Conservation (phyloP, 805 yeast species). For the Ogataea methanolica region DNA sequence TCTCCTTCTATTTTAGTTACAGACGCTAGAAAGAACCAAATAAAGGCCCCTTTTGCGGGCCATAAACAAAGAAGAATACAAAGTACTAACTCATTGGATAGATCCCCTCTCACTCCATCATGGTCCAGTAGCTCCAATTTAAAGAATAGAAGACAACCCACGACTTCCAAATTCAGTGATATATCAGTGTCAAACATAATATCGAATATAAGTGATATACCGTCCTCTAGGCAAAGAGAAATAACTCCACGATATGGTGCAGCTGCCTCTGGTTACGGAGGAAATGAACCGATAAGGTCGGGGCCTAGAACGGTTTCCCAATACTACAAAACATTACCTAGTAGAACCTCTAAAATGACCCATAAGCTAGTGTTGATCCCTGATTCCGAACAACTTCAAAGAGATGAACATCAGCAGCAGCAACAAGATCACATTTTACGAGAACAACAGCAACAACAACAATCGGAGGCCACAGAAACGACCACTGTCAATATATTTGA, state of each 20-base stretch:
- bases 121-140: constrained; percentile 9
- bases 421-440: constrained; percentile 1
- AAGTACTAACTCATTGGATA: constrained; percentile 13
- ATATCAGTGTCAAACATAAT: constrained; percentile 79
- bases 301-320: constrained; percentile 37
- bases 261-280: constrained; percentile 9
- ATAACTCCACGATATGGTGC: constrained; percentile 16
- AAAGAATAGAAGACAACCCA: constrained; percentile 15
- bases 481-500: constrained; percentile 33
- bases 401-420: neutral
- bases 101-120: constrained; percentile 7
- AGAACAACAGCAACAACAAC: constrained; percentile 9
- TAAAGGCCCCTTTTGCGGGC: constrained; percentile 78
- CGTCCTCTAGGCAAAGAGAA: constrained; percentile 55
- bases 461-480: constrained; percentile 25
- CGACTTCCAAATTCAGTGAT: constrained; percentile 52
- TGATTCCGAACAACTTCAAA: constrained; percentile 34
- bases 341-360: constrained; percentile 80
- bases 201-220: constrained; percentile 79
- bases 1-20: constrained; percentile 94
- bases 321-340: constrained; percentile 51
- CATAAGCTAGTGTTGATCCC: constrained; percentile 88
- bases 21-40: constrained; percentile 61
- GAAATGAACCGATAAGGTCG: constrained; percentile 12
- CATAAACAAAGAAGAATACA: constrained; percentile 31